Conservation (phyloP, 176 grass and related monocot species). For the Aegilops sharonensis region DNA sequence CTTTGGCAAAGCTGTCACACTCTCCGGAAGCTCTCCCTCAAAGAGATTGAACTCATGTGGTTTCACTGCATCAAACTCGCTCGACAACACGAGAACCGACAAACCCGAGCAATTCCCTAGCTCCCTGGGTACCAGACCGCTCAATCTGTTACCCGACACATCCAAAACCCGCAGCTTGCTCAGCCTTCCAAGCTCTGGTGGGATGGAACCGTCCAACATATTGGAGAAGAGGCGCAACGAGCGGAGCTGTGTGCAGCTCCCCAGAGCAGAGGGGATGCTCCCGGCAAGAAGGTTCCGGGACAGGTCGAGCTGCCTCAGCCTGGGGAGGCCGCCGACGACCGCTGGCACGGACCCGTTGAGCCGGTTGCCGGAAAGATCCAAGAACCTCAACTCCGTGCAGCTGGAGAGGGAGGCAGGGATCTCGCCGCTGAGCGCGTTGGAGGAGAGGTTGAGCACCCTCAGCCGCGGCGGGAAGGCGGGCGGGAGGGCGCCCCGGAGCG, state of each 20-base stretch:
- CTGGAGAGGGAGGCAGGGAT: slow-evolving; percentile 52
- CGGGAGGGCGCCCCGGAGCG: slow-evolving; percentile 59
- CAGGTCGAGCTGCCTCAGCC: slow-evolving; percentile 48
- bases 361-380: slow-evolving; percentile 78
- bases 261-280: slow-evolving; percentile 60
- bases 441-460: slow-evolving; percentile 54
- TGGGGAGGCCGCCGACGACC: slow-evolving; percentile 37
- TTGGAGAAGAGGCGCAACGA: slow-evolving; percentile 67
- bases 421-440: slow-evolving; percentile 63
- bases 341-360: slow-evolving; percentile 42
- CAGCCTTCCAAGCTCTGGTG: slow-evolving; percentile 59
- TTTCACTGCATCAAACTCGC: slow-evolving; percentile 43
- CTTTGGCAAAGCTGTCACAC: slow-evolving; percentile 42
- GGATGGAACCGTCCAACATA: slow-evolving; percentile 63
- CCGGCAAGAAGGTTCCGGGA: slow-evolving; percentile 49
- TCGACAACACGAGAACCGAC: slow-evolving; percentile 60
- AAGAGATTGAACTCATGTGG: slow-evolving; percentile 65
- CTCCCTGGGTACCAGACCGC: slow-evolving; percentile 50
- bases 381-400: slow-evolving; percentile 46
- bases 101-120: slow-evolving; percentile 68
- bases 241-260: slow-evolving; percentile 55
- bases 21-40: slow-evolving; percentile 44
- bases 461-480: slow-evolving; percentile 48
- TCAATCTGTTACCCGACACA: slow-evolving; percentile 70
- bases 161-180: slow-evolving; percentile 69